Percentiles rank a stretch among this genome's conserved stretches.
Conservation (phyloP, 257 asterid species). For the Nyctanthes arbortristis region DNA sequence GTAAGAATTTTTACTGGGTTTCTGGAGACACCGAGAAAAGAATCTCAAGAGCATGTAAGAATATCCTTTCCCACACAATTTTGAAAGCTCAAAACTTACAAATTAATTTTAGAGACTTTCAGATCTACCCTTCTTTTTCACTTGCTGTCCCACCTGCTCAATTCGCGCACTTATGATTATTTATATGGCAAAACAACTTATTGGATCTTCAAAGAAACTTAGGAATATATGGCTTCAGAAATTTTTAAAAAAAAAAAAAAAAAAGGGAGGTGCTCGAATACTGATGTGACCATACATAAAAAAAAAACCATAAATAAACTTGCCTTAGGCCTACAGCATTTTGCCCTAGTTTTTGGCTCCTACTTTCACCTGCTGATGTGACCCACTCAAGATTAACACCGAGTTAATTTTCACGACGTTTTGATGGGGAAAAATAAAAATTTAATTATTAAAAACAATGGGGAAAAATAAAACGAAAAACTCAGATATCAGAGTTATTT, state of each 20-base stretch:
- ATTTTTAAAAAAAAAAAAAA: background rate
- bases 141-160: background rate
- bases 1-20: background rate
- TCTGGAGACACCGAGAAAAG: background rate
- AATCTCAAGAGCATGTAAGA: background rate
- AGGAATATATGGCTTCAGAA: background rate
- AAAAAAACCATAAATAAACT: constrained; percentile 28
- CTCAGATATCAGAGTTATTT: constrained; percentile 44
- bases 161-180: too few species aligned
- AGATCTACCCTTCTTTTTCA: background rate
- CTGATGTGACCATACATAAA: constrained; percentile 58
- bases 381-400: constrained; percentile 61
- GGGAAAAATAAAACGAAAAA: background rate
- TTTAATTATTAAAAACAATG: constrained; percentile 1
- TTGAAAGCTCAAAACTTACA: too few species aligned
- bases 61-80: background rate
- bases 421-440: constrained; percentile 9
- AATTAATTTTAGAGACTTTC: too few species aligned
- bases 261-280: constrained; percentile 19
- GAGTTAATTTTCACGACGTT: constrained; percentile 34
- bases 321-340: constrained; percentile 31
- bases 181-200: background rate
- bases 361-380: constrained; percentile 78
- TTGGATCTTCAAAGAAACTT: background rate
- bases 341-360: constrained; percentile 32